Conservation (phyloP, 768 basidiomycete genomes). For the Dioszegia crocea region DNA sequence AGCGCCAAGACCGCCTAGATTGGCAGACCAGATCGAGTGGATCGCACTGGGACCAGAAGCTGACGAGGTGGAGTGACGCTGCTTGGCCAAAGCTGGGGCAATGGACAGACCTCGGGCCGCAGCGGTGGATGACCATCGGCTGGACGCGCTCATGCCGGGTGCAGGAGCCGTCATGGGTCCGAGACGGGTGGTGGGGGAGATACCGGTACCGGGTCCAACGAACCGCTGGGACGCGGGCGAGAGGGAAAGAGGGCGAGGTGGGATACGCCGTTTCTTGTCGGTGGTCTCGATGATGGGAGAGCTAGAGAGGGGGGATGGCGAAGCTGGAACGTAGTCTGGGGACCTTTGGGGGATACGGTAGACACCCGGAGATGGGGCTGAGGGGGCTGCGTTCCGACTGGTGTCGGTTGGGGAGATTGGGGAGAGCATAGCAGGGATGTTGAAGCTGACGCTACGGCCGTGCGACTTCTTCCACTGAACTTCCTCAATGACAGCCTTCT, state of each 20-base stretch:
- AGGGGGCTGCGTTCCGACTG: background rate
- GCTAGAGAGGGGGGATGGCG: background rate
- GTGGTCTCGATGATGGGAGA: background rate
- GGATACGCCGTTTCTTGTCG: constrained; percentile 1
- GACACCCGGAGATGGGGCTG: background rate
- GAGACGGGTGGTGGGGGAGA: background rate
- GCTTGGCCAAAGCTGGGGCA: constrained; percentile 17
- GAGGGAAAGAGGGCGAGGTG: constrained; percentile 1
- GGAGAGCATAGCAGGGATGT: background rate
- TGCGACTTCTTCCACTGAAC: constrained; percentile 8
- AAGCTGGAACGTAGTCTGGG: background rate
- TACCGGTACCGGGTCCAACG: background rate
- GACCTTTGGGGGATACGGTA: constrained; percentile 8
- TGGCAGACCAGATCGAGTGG: constrained; percentile 34
- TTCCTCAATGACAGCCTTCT: background rate
- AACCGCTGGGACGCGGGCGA: constrained; percentile 12
- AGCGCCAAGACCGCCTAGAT: constrained; percentile 5
- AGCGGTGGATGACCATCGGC: constrained; percentile 17
- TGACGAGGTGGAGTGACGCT: background rate
- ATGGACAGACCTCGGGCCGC: constrained; percentile 20
- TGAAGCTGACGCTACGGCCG: constrained; percentile 15
- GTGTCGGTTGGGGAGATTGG: constrained; percentile 2
- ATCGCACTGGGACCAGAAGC: background rate
- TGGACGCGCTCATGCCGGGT: background rate
- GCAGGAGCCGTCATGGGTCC: constrained; percentile 8